These are phyloP conservation scores for Phytophthora uliginosa DNA, from an alignment of 352 stramenopile species.

Conservation along the genomic window DNA sequence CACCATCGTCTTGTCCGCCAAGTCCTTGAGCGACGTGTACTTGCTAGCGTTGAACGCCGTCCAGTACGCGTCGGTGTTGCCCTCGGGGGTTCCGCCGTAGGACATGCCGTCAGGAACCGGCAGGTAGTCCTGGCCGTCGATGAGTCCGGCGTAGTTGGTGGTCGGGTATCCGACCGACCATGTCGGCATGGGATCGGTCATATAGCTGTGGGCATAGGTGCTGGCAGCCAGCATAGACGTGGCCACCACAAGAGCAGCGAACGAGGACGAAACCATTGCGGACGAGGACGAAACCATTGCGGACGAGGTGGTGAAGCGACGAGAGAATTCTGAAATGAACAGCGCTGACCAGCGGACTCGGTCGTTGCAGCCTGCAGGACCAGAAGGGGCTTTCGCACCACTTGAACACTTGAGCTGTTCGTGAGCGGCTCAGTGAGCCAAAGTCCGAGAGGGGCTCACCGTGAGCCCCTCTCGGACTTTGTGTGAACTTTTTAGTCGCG, in stretches of 20 bases:
- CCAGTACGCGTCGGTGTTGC: conserved; percentile 43
- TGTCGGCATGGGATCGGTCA: conserved; percentile 46
- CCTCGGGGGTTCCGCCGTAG: conserved; percentile 29
- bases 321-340: conserved; percentile 36
- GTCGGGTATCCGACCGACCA: conserved; percentile 44
- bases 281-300: conserved; percentile 20
- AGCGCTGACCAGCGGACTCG: not conserved
- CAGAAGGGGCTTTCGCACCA: not conserved
- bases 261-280: conserved; percentile 25
- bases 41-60: conserved; percentile 43
- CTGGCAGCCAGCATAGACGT: conserved; percentile 11
- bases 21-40: conserved; percentile 47
- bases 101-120: conserved; percentile 48
- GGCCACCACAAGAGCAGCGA: conserved; percentile 12
- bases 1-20: conserved; percentile 39
- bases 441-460: too few species aligned
- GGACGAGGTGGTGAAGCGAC: conserved; percentile 1
- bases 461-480: conserved; percentile 5
- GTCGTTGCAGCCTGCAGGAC: not conserved
- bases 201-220: conserved; percentile 45
- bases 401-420: conserved; percentile 15
- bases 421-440: too few species aligned
- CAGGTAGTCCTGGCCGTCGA: conserved; percentile 49
- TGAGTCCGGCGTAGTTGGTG: conserved; percentile 45
- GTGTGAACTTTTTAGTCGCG: conserved; percentile 23